Percentiles rank a stretch among this genome's conserved stretches.
These are phyloP conservation scores for Apiospora pterosperma DNA, from an alignment of 2,329 filamentous ascomycete genomes.

Conservation along the genomic window DNA sequence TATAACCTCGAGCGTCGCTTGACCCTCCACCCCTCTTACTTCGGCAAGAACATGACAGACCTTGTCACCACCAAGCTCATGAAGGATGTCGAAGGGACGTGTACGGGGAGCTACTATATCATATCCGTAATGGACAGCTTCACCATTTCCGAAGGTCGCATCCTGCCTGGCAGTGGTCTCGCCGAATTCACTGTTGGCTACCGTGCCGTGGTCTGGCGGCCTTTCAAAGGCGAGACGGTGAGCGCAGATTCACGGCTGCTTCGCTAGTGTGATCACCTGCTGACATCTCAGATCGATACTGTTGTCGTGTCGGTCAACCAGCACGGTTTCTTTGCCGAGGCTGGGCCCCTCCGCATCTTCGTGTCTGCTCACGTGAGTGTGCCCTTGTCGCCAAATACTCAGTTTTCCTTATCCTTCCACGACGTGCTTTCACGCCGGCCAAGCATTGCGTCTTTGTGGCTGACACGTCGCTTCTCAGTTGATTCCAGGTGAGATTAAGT, in stretches of 20 bases:
- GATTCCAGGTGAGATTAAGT: constrained; percentile 89
- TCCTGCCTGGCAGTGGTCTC: constrained; percentile 85
- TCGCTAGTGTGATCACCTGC: constrained; percentile 17
- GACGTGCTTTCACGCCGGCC: neutral
- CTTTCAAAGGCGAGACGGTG: constrained; percentile 97
- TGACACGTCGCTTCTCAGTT: constrained; percentile 49
- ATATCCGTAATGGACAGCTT: constrained; percentile 97
- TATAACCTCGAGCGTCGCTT: constrained; percentile 95
- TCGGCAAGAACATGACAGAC: constrained; percentile 88
- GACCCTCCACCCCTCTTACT: constrained; percentile 94
- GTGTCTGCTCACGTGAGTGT: constrained; percentile 71
- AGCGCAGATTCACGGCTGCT: constrained; percentile 30
- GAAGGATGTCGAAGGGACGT: constrained; percentile 91
- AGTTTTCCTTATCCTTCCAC: neutral
- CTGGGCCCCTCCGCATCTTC: constrained; percentile 74
- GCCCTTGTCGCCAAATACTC: constrained; percentile 3
- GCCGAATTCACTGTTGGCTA: constrained; percentile 95
- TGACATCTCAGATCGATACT: constrained; percentile 72
- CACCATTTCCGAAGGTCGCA: constrained; percentile 88
- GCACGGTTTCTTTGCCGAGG: constrained; percentile 86
- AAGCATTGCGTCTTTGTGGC: neutral
- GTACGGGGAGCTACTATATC: constrained; percentile 94
- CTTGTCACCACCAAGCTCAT: constrained; percentile 86
- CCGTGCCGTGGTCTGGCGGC: constrained; percentile 94
- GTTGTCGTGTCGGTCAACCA: constrained; percentile 88